Conservation (phyloP, 139 green algal genomes). For the Micractinium conductrix region DNA sequence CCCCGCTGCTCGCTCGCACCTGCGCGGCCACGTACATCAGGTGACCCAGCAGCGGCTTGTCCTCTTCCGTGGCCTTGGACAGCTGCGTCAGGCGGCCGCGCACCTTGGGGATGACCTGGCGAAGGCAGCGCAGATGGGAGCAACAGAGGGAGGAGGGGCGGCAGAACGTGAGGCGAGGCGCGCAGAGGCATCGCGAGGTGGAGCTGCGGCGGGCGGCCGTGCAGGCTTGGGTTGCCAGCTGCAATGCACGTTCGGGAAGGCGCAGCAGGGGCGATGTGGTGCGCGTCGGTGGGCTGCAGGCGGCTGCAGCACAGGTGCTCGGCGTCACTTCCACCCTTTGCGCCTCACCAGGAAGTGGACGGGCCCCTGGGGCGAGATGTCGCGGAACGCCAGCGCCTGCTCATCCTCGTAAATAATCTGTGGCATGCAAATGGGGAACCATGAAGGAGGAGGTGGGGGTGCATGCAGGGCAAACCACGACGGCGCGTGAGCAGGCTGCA, state of each 20-base stretch:
- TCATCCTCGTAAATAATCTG: slow-evolving; percentile 97
- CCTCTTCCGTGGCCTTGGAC: slow-evolving; percentile 73
- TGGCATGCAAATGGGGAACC: too few relatives aligned
- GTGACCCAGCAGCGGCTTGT: slow-evolving; percentile 91
- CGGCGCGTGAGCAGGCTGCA: neutral
- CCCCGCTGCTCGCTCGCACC: too few relatives aligned
- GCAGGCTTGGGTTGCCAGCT: neutral
- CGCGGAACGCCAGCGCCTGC: slow-evolving; percentile 87
- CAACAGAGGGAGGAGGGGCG: too few relatives aligned
- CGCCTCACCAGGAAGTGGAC: slow-evolving; percentile 86
- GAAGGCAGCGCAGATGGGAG: neutral
- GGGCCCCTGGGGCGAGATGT: slow-evolving; percentile 92
- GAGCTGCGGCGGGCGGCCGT: neutral
- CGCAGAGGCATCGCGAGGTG: neutral
- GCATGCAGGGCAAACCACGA: too few relatives aligned
- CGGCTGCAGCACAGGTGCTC: too few relatives aligned
- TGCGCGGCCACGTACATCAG: slow-evolving; percentile 86
- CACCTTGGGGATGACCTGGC: slow-evolving; percentile 86
- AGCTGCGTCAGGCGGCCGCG: slow-evolving; percentile 79
- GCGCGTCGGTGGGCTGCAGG: too few relatives aligned
- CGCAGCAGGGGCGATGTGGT: neutral
- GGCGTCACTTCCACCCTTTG: too few relatives aligned
- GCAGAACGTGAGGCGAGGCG: too few relatives aligned
- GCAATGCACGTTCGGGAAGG: neutral
- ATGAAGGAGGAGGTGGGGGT: too few relatives aligned